phyloP scores from a whole-genome alignment of 108 stramenopile species.

The Halocafeteria seosinensis region DNA sequence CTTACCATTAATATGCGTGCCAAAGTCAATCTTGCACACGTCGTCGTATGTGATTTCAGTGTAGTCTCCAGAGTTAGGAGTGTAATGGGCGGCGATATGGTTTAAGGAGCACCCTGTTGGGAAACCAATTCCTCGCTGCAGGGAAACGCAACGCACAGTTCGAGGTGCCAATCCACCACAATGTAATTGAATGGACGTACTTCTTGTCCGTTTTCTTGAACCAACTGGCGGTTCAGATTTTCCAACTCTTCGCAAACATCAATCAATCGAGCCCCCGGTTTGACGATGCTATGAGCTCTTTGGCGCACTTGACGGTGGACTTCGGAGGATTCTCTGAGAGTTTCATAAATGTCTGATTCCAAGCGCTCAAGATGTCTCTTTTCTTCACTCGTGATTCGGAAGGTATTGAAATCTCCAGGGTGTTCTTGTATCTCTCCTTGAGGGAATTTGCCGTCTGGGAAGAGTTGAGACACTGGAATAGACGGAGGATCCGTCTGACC shows the following conservation, averaged over 20 bases:
- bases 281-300: conserved; percentile 76
- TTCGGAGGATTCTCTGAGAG: conserved; percentile 69
- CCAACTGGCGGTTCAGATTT: conserved; percentile 71
- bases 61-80: conserved; percentile 83
- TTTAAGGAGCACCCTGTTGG: conserved; percentile 91
- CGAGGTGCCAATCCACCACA: no score
- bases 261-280: conserved; percentile 77
- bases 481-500: conserved; percentile 92
- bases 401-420: conserved; percentile 55
- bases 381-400: conserved; percentile 66
- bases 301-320: conserved; percentile 86
- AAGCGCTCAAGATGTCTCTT: conserved; percentile 57
- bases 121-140: conserved; percentile 85
- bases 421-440: conserved; percentile 70
- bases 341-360: conserved; percentile 56
- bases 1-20: conserved; percentile 92
- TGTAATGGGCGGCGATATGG: conserved; percentile 96
- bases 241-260: conserved; percentile 86
- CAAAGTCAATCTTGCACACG: conserved; percentile 96
- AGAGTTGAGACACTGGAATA: conserved; percentile 41
- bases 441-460: conserved; percentile 38
- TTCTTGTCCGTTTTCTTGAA: conserved; percentile 64
- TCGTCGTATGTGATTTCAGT: conserved; percentile 70
- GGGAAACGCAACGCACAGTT: no score
- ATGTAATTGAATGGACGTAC: no score